Evolutionary conservation across 805 yeast genomes (phyloP).

Genomic region (Scheffersomyces coipomensis): DNA sequence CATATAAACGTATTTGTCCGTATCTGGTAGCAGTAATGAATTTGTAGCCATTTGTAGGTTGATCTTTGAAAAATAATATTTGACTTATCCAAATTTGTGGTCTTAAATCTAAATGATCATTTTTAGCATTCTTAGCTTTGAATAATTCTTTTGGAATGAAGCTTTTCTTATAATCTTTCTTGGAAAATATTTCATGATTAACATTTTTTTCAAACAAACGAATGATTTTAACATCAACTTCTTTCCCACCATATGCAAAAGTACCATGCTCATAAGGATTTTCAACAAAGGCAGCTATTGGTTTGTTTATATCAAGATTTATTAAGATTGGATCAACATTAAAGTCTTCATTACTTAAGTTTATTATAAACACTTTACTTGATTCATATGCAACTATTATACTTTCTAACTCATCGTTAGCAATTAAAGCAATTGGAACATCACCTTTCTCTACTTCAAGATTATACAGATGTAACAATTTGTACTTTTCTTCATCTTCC

Average conservation of each 20-base stretch:
- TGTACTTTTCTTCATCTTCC: conserved; percentile 32
- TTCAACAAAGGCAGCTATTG: conserved; percentile 46
- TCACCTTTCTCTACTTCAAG: conserved; percentile 17
- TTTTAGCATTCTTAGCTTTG: conserved; percentile 79
- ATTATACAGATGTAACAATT: conserved; percentile 29
- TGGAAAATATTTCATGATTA: conserved; percentile 14
- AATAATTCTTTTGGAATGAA: conserved; percentile 43
- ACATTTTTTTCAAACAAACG: conserved; percentile 29
- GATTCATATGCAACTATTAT: conserved; percentile 47
- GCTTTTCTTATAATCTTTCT: conserved; percentile 14
- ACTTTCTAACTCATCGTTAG: conserved; percentile 25
- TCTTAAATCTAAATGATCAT: conserved; percentile 72
- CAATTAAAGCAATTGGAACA: conserved; percentile 30
- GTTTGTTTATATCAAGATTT: conserved; percentile 38
- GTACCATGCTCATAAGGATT: conserved; percentile 50
- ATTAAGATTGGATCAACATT: conserved; percentile 28
- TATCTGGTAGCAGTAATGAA: conserved; percentile 68
- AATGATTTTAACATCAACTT: conserved; percentile 62
- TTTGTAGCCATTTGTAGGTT: conserved; percentile 39
- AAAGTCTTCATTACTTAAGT: conserved; percentile 21
- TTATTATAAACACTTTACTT: conserved; percentile 41
- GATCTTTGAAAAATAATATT: conserved; percentile 44
- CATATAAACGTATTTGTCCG: conserved; percentile 77
- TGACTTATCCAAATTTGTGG: conserved; percentile 79
- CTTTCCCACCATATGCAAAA: conserved; percentile 86